Evolutionary conservation across 2,329 filamentous ascomycete genomes (phyloP), one percentile per base, ranked within the genome.

Genomic region (Phyllosticta ampelicida): DNA sequence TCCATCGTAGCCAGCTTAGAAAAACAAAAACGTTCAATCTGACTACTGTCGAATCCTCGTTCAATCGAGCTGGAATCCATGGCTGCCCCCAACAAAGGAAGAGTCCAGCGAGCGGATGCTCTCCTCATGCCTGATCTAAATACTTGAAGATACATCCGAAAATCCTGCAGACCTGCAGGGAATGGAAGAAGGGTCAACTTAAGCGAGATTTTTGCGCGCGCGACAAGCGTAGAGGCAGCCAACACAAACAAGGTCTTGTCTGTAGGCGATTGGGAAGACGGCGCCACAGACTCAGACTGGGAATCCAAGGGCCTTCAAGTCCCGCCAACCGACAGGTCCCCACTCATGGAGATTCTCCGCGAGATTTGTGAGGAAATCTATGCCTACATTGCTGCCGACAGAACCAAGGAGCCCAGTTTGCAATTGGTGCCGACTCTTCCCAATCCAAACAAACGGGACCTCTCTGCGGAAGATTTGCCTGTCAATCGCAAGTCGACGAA

Each of bases 281-380:
- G 53, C 10, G 54, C 54, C 1, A 44, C 49, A 8, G 54, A 55
- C 23, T 36, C 54, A 6, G 54, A 50, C 2, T 50, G 54, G 48
- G 54, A 55, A n/a, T 44, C 50, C 10, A 20, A 50, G 21, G 48
- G 48, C 16, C 54, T 48, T 3, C 44, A 55, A 3, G 13, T 51
- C n/a, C 54, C 54, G 21, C 54, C 54, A 4, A 21, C 28, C 4
- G 48, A 55, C 23, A 44, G 48, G n/a, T 50, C 44, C 48, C 48
- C 50, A 5, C 30, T 55, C 48, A 48, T 55, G 16, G 54, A 55
- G 26, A 18, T 51, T 1, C 54, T 48, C 9, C 21, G 54, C 28
- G 54, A 55, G 44, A 49, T 55, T n/a, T 23, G 48, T 9, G 54
- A 55, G 18, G 44, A 55, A 16, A 36, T 55, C 23, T 51, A 55